Conservation (phyloP, 768 basidiomycete genomes). For the Clitopilus hobsonii region DNA sequence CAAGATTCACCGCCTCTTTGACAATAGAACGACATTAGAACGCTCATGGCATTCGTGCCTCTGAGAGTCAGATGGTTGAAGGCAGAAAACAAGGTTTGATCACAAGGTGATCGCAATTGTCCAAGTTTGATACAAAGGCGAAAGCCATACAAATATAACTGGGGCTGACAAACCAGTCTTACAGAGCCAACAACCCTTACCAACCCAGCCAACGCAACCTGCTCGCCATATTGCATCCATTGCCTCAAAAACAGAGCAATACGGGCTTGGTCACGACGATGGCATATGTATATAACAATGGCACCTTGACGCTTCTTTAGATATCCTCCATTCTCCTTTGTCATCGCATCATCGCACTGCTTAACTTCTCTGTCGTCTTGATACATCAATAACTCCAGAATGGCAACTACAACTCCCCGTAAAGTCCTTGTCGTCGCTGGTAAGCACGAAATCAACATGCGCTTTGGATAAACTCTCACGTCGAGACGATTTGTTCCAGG, state of each 20-base stretch:
- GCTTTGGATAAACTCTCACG: neutral
- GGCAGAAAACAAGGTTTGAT: no score
- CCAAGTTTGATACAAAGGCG: neutral
- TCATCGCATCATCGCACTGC: neutral
- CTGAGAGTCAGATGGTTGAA: no score
- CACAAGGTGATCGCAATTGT: neutral
- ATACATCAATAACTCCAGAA: constrained; percentile 2
- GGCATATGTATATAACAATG: neutral
- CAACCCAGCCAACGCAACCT: neutral
- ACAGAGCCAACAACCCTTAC: neutral
- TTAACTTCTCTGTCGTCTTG: neutral
- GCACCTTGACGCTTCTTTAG: neutral
- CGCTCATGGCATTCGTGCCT: no score
- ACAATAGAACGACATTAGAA: no score
- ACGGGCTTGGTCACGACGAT: neutral
- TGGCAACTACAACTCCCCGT: constrained; percentile 29
- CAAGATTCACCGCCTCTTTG: no score
- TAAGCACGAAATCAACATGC: constrained; percentile 14
- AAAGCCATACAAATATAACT: neutral
- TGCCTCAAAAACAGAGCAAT: neutral
- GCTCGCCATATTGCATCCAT: neutral
- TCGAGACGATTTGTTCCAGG: constrained; percentile 4
- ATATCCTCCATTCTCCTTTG: neutral
- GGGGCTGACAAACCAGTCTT: neutral
- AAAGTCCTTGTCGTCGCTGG: constrained; percentile 59